Base-by-base conservation (phyloP, 306 rosid species). In the Astragalus membranaceus region DNA sequence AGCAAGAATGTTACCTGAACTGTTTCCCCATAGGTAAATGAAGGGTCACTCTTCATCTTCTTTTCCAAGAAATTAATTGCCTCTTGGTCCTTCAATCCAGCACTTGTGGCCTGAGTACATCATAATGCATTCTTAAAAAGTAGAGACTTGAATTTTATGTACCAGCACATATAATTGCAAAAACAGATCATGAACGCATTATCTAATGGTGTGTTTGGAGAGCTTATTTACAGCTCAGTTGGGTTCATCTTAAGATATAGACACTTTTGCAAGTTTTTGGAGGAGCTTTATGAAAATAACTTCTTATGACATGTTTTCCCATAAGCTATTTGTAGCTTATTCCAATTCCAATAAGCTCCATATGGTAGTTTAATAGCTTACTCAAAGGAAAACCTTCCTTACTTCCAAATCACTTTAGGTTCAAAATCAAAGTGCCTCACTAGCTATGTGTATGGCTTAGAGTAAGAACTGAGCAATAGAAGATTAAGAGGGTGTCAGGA, bases 11-110 rank as follows among this genome's bases (percentile, higher is more conserved):
- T 33, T 65, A 95, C 99, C 99, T 95, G 99, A 62, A 95, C 97
- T 1, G 97, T 95, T 83, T 95, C 99, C 44, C 89, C 96, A 4
- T 91, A 95, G 57, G 97, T 82, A 83, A 95, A 87, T 23, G 86
- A 81, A 73, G 99, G 99, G 73, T 95, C 96, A 75, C 82, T 91
- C 91, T 95, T 95, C 99, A 95, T 95, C 81, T 95, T 95, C 87
- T 95, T 95, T 80, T 95, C 99, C 91, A 95, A 84, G 87, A 95
- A 95, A 85, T 95, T 95, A 57, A 95, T 91, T 11, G 97, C 99
- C 84, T 95, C 99, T 78, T 95, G 99, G 78, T 95, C 99, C 79
- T 95, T 95, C 54, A 76, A 83, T 73, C 99, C 99, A 78, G 99
- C 97, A 75, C 99, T 95, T 39, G 99, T 91, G 57, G 99, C 97